These are phyloP conservation scores for Linderniella brevidens DNA, from an alignment of 257 asterid genomes.

Conservation along the genomic window DNA sequence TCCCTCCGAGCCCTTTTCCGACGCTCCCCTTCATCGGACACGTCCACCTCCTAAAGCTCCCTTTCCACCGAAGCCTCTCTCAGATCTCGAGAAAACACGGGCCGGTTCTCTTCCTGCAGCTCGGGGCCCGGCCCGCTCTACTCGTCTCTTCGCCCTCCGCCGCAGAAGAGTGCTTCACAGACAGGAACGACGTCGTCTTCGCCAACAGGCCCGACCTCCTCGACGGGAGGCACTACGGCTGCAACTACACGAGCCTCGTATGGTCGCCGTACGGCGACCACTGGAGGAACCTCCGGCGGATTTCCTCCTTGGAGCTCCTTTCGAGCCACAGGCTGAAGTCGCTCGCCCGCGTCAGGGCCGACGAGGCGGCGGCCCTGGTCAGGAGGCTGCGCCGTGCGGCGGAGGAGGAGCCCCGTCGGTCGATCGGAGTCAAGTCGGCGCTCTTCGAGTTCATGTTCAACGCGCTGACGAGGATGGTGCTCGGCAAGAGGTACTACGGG, in stretches of 20 bases:
- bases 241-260: slow-evolving; percentile 40
- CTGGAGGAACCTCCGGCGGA: slow-evolving; percentile 45
- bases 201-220: slow-evolving; percentile 61
- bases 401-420: slow-evolving; percentile 4
- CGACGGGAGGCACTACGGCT: slow-evolving; percentile 49
- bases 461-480: slow-evolving; percentile 35
- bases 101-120: slow-evolving; percentile 34
- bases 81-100: slow-evolving; percentile 28
- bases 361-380: slow-evolving; percentile 25
- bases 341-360: slow-evolving; percentile 27
- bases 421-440: slow-evolving; percentile 23
- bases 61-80: slow-evolving; percentile 41
- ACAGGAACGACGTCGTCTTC: slow-evolving; percentile 33
- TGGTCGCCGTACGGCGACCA: slow-evolving; percentile 57
- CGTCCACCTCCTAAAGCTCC: slow-evolving; percentile 31
- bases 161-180: slow-evolving; percentile 47
- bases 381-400: slow-evolving; percentile 12
- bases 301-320: slow-evolving; percentile 30
- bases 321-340: slow-evolving; percentile 21
- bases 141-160: slow-evolving; percentile 46
- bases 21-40: slow-evolving; percentile 55
- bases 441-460: slow-evolving; percentile 37
- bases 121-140: slow-evolving; percentile 49
- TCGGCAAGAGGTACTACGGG: slow-evolving; percentile 43
- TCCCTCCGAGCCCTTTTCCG: slow-evolving; percentile 52